A percentile compares a stretch with the other conserved stretches of the same genome.
phyloP scores from a whole-genome alignment of 2,329 filamentous ascomycete species.

The Calonectria naviculata region DNA sequence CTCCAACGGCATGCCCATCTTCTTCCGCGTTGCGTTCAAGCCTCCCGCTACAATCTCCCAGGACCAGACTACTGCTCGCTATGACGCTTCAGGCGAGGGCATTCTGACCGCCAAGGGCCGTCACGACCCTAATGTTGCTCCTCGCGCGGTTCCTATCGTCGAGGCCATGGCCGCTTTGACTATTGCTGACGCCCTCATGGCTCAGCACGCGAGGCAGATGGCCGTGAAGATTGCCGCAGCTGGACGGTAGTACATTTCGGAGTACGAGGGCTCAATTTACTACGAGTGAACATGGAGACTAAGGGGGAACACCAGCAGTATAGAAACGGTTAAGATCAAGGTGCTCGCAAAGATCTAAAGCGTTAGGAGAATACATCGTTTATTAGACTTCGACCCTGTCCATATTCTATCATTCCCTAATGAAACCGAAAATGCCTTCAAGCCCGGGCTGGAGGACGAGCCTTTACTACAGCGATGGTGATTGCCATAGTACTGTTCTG shows the following conservation, averaged over 20 bases:
- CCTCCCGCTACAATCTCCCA: conserved; percentile 93
- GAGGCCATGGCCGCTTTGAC: conserved; percentile 91
- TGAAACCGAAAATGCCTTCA: conserved; percentile 33
- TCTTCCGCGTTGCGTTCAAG: conserved; percentile 96
- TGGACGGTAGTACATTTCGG: conserved; percentile 30
- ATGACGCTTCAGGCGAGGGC: conserved; percentile 77
- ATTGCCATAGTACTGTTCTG: background rate
- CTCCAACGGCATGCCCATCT: conserved; percentile 91
- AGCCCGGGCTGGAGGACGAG: background rate
- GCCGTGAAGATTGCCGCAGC: conserved; percentile 34
- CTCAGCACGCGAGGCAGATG: conserved; percentile 60
- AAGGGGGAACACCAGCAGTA: conserved; percentile 33
- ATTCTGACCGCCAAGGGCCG: conserved; percentile 90
- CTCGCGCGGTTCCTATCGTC: conserved; percentile 86
- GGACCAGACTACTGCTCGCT: conserved; percentile 85
- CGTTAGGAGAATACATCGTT: conserved; percentile 34
- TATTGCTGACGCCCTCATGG: conserved; percentile 85
- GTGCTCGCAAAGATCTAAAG: conserved; percentile 31
- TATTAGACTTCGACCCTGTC: conserved; percentile 36
- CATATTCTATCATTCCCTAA: conserved; percentile 34
- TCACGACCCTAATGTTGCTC: conserved; percentile 94
- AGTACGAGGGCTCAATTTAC: conserved; percentile 31
- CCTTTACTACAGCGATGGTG: background rate
- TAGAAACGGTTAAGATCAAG: conserved; percentile 34
- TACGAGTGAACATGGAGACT: conserved; percentile 31